Conservation (phyloP, 1,284 basidiomycete species). For the Ustilago hordei region DNA sequence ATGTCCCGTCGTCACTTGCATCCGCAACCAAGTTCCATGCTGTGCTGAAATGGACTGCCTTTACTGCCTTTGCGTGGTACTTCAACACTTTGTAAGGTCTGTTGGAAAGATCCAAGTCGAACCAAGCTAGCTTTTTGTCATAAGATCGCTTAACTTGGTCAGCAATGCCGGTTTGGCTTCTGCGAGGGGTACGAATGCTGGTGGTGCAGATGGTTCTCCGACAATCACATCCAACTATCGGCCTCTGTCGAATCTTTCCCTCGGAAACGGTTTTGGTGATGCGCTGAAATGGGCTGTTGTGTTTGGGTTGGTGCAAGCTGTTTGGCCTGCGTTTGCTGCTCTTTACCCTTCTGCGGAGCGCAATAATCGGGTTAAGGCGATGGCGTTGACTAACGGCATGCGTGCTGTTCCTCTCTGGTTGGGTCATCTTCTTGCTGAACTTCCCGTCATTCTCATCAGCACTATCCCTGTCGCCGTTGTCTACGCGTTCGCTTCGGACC, state of each 20-base stretch:
- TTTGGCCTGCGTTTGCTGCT: conserved; percentile 83
- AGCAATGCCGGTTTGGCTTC: conserved; percentile 41
- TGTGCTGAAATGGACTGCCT: conserved; percentile 86
- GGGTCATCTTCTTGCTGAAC: conserved; percentile 81
- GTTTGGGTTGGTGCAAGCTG: conserved; percentile 72
- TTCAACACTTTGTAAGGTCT: conserved; percentile 96
- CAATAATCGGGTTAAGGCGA: conserved; percentile 78
- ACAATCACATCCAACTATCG: conserved; percentile 34
- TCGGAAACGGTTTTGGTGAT: conserved; percentile 36
- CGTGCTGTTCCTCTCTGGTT: conserved; percentile 81
- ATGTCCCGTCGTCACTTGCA: conserved; percentile 93
- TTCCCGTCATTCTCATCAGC: conserved; percentile 74
- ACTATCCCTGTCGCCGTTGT: conserved; percentile 77
- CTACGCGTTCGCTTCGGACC: conserved; percentile 74
- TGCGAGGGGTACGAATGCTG: conserved; percentile 10
- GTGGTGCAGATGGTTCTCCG: conserved; percentile 15
- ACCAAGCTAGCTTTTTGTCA: conserved; percentile 98
- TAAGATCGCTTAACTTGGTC: conserved; percentile 76
- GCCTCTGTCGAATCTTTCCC: conserved; percentile 26
- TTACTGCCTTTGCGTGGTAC: conserved; percentile 93
- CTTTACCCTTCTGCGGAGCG: conserved; percentile 80
- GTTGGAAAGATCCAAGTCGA: conserved; percentile 93
- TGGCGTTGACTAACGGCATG: conserved; percentile 82
- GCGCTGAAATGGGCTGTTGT: conserved; percentile 44
- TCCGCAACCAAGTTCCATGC: conserved; percentile 91